Evolutionary conservation across 257 asterid species (phyloP).

Genomic region (Gentiana dahurica): DNA sequence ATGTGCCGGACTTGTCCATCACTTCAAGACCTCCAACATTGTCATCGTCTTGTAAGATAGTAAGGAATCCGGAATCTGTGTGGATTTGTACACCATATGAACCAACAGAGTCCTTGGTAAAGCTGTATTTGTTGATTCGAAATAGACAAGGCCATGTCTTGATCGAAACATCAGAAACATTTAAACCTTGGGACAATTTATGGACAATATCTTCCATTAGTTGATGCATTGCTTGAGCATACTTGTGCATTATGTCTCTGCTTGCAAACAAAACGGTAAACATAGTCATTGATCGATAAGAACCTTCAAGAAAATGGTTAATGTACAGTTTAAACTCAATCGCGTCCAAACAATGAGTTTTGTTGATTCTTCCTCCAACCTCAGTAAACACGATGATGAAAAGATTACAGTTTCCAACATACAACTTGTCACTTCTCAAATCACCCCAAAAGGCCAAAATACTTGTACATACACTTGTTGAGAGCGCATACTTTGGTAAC

Average conservation of each 20-base stretch:
- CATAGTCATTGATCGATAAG: not conserved
- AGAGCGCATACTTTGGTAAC: too few species aligned
- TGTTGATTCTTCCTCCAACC: too few species aligned
- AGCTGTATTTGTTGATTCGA: conserved; percentile 56
- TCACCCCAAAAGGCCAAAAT: too few species aligned
- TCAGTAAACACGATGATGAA: too few species aligned
- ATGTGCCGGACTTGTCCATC: conserved; percentile 41
- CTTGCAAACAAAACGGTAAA: not conserved
- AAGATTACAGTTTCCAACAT: too few species aligned
- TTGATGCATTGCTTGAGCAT: conserved; percentile 43
- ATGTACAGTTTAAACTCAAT: too few species aligned
- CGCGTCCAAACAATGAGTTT: too few species aligned
- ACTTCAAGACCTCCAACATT: conserved; percentile 51
- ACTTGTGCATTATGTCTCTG: conserved; percentile 37
- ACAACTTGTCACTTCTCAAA: too few species aligned
- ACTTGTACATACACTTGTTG: too few species aligned
- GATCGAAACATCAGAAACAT: conserved; percentile 18
- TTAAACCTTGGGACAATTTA: conserved; percentile 36
- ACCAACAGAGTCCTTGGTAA: conserved; percentile 33
- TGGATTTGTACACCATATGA: conserved; percentile 48
- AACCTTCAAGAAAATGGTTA: too few species aligned
- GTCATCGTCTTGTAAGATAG: conserved; percentile 60
- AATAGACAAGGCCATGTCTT: conserved; percentile 48
- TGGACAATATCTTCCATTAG: conserved; percentile 24
- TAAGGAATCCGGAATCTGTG: conserved; percentile 55